Percentiles rank a stretch among this genome's conserved stretches.
Evolutionary conservation across 164 flowering plant genomes (phyloP).

Genomic region (Taxillus chinensis): DNA sequence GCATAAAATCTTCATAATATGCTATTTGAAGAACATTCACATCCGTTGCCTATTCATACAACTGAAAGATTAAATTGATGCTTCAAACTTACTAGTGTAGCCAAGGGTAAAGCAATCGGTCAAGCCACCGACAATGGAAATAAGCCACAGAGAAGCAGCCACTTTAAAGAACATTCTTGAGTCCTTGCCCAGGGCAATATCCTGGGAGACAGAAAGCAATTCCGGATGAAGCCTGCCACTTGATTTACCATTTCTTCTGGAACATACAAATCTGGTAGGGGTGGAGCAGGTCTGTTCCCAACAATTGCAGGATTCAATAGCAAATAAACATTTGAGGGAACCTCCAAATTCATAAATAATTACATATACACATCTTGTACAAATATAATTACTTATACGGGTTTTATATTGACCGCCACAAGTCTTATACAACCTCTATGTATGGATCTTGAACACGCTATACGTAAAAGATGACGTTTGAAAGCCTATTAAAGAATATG

Average conservation of each 20-base stretch:
- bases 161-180: conserved; percentile 54
- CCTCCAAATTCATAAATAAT: too few species aligned
- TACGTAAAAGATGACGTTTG: too few species aligned
- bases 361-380: too few species aligned
- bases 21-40: too few species aligned
- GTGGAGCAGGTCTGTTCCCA: conserved; percentile 78
- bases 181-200: conserved; percentile 71
- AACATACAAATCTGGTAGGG: conserved; percentile 61
- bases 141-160: conserved; percentile 40
- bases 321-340: background rate
- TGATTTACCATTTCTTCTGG: conserved; percentile 61
- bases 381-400: too few species aligned
- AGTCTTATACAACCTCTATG: too few species aligned
- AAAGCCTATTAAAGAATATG: too few species aligned
- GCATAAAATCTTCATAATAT: too few species aligned
- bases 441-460: too few species aligned
- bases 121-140: conserved; percentile 59
- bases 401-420: too few species aligned
- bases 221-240: conserved; percentile 33
- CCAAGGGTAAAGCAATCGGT: conserved; percentile 62
- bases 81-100: conserved; percentile 61
- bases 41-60: too few species aligned
- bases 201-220: conserved; percentile 43
- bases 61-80: too few species aligned
- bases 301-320: background rate